Base-by-base conservation (phyloP, 169 alveolate genomes). In the Babesia caballi region DNA sequence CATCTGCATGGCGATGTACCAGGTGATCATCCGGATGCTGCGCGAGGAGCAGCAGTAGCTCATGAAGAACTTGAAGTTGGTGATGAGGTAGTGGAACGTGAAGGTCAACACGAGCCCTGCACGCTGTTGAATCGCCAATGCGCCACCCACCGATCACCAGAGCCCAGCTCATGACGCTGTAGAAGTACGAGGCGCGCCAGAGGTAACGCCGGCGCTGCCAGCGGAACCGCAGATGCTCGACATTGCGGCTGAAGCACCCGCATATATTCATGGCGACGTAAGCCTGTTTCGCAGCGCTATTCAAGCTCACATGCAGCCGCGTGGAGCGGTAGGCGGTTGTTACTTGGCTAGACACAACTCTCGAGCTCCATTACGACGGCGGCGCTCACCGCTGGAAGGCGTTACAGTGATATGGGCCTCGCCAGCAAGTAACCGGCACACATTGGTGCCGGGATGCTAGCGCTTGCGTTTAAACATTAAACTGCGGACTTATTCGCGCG, bases 101-200 rank as follows among this genome's bases (percentile, higher is more conserved):
- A 83, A 76, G 17, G 91, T 83, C 35, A 83, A 44, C 25, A 73
- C 42, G 42, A 87, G 36, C 21, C 87, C 87, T 78, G 47, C 23
- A 11, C 9, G 17, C 19, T 23, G 17, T 28, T n/a, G n/a, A n/a
- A 1, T 4, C 7, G 15, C 14, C 3, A 5, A 69, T 17, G 44
- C 5, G 40, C 14, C n/a, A 36, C 71, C 32, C 28, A 77, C 84
- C 88, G 42, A 82, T 42, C 47, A 83, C 82, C 36, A 85, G 73
- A 27, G 75, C 51, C 46, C 70, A 56, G 51, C 90, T 66, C 57
- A 91, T 53, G 23, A 81, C 42, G 35, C 61, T 77, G 66, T 90
- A 91, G 66, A 75, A 83, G 66, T 86, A 70, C 23, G 90, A 75
- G 35, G 91, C 88, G 30, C 95, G 83, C 95, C 95, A 91, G 35